Evolutionary conservation across 179 eudicot genomes (phyloP).

Genomic region (Spergularia azorica): DNA sequence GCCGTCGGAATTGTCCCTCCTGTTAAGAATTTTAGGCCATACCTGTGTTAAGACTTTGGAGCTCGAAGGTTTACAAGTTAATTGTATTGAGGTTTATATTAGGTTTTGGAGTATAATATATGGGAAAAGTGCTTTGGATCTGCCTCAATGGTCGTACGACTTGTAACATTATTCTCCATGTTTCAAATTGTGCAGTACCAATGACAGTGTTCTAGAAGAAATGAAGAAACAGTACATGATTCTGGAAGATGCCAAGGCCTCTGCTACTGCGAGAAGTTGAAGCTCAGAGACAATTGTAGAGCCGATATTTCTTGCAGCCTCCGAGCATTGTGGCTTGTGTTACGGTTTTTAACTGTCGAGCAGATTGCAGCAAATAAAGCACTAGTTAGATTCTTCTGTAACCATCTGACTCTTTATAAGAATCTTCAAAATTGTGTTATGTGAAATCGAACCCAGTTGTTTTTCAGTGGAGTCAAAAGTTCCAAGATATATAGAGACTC

Average conservation of each 20-base stretch:
- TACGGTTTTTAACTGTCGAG: neutral
- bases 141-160: neutral
- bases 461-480: conserved; percentile 9
- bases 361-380: conserved; percentile 15
- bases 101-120: neutral
- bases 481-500: neutral
- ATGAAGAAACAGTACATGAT: conserved; percentile 76
- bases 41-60: neutral
- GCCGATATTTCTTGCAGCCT: neutral
- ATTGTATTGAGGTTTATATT: neutral
- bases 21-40: neutral
- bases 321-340: neutral
- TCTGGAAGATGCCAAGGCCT: conserved; percentile 54
- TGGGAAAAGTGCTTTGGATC: neutral
- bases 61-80: neutral
- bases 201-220: conserved; percentile 77
- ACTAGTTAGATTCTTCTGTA: conserved; percentile 11
- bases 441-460: neutral
- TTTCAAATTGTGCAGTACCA: conserved; percentile 56
- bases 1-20: neutral
- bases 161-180: conserved; percentile 3
- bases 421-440: neutral
- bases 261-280: conserved; percentile 17
- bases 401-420: neutral
- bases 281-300: conserved; percentile 7